Percentiles rank a stretch among this genome's conserved stretches.
phyloP scores from a whole-genome alignment of 805 yeast genomes.

The Starmerella vitae region DNA sequence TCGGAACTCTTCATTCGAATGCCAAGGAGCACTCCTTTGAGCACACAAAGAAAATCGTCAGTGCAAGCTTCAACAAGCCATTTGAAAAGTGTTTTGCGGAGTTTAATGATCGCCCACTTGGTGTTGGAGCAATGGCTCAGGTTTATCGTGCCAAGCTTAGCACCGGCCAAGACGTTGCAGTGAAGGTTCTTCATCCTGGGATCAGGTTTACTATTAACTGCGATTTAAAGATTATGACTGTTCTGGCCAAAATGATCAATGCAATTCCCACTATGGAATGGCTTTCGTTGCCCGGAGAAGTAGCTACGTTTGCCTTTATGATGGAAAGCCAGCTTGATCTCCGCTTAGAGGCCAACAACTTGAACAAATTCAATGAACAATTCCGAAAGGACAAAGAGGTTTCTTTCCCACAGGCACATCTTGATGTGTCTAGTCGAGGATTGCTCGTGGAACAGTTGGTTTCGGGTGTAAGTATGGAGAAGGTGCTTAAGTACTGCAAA shows the following conservation, averaged over 20 bases:
- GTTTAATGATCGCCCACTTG: slow-evolving; percentile 62
- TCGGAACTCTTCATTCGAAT: slow-evolving; percentile 68
- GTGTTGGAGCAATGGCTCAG: slow-evolving; percentile 98
- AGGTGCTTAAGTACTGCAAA: slow-evolving; percentile 35
- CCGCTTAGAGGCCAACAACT: slow-evolving; percentile 75
- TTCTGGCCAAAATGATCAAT: slow-evolving; percentile 61
- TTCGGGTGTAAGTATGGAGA: slow-evolving; percentile 70
- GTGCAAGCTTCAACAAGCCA: slow-evolving; percentile 43
- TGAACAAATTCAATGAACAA: slow-evolving; percentile 56
- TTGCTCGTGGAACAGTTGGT: slow-evolving; percentile 79
- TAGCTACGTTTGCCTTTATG: slow-evolving; percentile 67
- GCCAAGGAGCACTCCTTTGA: slow-evolving; percentile 58
- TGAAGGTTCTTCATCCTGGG: slow-evolving; percentile 83
- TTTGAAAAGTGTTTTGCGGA: slow-evolving; percentile 72
- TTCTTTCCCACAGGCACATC: slow-evolving; percentile 67
- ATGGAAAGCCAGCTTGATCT: slow-evolving; percentile 85
- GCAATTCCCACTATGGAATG: slow-evolving; percentile 90
- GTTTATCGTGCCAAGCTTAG: slow-evolving; percentile 61
- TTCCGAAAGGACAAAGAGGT: slow-evolving; percentile 47
- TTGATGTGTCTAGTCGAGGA: slow-evolving; percentile 48
- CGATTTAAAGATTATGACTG: slow-evolving; percentile 71
- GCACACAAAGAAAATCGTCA: slow-evolving; percentile 46
- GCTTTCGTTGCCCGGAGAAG: slow-evolving; percentile 91
- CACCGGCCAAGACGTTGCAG: slow-evolving; percentile 46
- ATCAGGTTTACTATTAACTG: slow-evolving; percentile 60